These are phyloP conservation scores for Emydomyces testavorans DNA, from an alignment of 2,329 filamentous ascomycete genomes.

Conservation along the genomic window DNA sequence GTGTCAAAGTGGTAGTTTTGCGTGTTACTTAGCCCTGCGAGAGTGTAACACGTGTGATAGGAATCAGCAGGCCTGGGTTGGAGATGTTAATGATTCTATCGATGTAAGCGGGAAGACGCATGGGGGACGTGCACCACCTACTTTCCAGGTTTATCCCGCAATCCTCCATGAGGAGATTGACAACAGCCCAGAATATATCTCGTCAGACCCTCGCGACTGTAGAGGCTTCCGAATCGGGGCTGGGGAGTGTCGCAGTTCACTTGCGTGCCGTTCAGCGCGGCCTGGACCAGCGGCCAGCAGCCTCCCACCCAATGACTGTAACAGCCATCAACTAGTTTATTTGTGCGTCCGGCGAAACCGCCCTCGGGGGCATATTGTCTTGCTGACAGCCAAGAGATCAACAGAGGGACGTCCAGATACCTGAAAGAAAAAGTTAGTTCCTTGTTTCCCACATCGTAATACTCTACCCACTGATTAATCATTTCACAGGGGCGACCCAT, in stretches of 20 bases:
- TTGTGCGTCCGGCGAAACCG: slow-evolving; percentile 84
- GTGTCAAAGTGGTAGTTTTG: slow-evolving; percentile 45
- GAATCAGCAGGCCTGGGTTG: slow-evolving; percentile 58
- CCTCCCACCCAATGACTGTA: slow-evolving; percentile 97
- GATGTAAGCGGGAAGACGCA: not conserved
- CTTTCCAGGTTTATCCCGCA: slow-evolving; percentile 90
- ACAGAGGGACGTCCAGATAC: slow-evolving; percentile 61
- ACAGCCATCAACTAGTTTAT: slow-evolving; percentile 95
- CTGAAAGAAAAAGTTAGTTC: slow-evolving; percentile 36
- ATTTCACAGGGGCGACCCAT: slow-evolving; percentile 65
- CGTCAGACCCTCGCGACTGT: slow-evolving; percentile 72
- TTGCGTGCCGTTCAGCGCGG: slow-evolving; percentile 51
- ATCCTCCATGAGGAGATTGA: slow-evolving; percentile 65
- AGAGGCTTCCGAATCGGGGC: slow-evolving; percentile 36
- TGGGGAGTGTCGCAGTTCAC: slow-evolving; percentile 19
- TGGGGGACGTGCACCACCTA: slow-evolving; percentile 37
- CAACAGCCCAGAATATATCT: slow-evolving; percentile 85
- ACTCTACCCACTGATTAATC: slow-evolving; percentile 53
- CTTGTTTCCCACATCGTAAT: slow-evolving; percentile 5
- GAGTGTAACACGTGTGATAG: slow-evolving; percentile 87
- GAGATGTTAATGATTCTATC: slow-evolving; percentile 3
- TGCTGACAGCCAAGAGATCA: slow-evolving; percentile 79
- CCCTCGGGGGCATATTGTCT: slow-evolving; percentile 86
- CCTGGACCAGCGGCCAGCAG: slow-evolving; percentile 86
- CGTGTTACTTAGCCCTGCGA: slow-evolving; percentile 71